Evolutionary conservation across 108 stramenopile genomes (phyloP), one percentile per base, ranked within the genome.

Genomic region (Cyclostephanos invisitatus): DNA sequence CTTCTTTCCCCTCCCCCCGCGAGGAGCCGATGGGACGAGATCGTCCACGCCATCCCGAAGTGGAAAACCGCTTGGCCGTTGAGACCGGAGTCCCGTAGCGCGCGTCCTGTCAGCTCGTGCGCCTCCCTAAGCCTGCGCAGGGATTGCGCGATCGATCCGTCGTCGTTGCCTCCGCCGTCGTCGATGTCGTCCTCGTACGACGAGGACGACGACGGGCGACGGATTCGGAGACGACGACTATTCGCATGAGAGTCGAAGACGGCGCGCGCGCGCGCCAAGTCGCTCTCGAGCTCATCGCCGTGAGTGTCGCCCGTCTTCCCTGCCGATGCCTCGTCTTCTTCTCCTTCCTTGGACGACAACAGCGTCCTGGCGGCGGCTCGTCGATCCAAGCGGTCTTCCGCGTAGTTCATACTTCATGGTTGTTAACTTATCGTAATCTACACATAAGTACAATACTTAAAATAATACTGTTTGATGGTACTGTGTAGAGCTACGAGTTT

Each of bases 361-460:
- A 15, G 15, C 15, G 44, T 64, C 27, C 40, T 49, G 55, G 68
- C 18, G 40, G 78, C 71, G 10, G 84, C 81, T 20, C 75, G 77
- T 22, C 87, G 75, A 73, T 88, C 87, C 3, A 82, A 61, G 24
- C 87, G 75, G 57, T 88, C 87, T 68, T 78, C 83, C 5, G 87
- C 87, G 58, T 88, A 88, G 61, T 88, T 88, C 87, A 88, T 87
- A 51, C 32, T 32, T 32, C 32, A 32, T 32, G 32, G 32, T 32
- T 32, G 4, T 4, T 32, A 32, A 32, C 32, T 32, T 32, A 32
- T 32, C n/a, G n/a, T n/a, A n/a, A n/a, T n/a, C n/a, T n/a, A n/a
- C n/a, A n/a, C n/a, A n/a, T n/a, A n/a, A n/a, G n/a, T n/a, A n/a
- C n/a, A n/a, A n/a, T n/a, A n/a, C n/a, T n/a, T n/a, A n/a, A n/a